Evolutionary conservation across 805 yeast genomes (phyloP), one percentile per base, ranked within the genome.

Genomic region (Cyberlindnera subsufficiens): DNA sequence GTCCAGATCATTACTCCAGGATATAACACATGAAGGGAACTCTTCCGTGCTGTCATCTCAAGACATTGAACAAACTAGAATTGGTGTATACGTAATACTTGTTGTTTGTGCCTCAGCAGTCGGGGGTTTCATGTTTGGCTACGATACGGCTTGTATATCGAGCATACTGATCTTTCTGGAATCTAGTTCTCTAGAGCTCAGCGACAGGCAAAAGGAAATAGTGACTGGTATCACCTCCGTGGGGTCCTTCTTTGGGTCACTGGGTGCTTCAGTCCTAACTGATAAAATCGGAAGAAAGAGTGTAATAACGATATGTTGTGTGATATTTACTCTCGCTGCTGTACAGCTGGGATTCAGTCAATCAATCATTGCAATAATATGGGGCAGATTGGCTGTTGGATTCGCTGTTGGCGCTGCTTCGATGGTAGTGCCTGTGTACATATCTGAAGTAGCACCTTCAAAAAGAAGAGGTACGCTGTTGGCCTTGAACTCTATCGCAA

Each of bases 351-450:
- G 78, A 0, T 53, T 75, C 13, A 51, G 67, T 2, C 45, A 56
- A 18, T 59, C 64, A 13, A 67, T 78, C 56, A 48, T 59, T 43
- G 68, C 66, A 47, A 54, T 75, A 43, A 60, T 70, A 30, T 13
- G 67, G 39, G 91, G 91, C 1, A 68, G 91, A 44, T 69, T 76
- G 27, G 59, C 80, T 29, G 74, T 84, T 14, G 90, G 90, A n/a
- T 54, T 81, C 20, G 88, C 84, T 8, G 80, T 85, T 19, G 93
- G 93, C 14, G 74, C 75, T 22, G 82, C 85, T 6, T 75, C 89
- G 0, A 84, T 82, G 52, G 68, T 80, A 33, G 78, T 80, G 3
- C 91, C 83, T 0, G 68, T 76, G 13, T 77, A 73, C 54, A 63
- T 77, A 13, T 70, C 79, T 19, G 84, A 78, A 54, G 63, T 75